These are phyloP conservation scores for Xylariales sp. DNA, from an alignment of 2,329 filamentous ascomycete genomes.

Conservation along the genomic window DNA sequence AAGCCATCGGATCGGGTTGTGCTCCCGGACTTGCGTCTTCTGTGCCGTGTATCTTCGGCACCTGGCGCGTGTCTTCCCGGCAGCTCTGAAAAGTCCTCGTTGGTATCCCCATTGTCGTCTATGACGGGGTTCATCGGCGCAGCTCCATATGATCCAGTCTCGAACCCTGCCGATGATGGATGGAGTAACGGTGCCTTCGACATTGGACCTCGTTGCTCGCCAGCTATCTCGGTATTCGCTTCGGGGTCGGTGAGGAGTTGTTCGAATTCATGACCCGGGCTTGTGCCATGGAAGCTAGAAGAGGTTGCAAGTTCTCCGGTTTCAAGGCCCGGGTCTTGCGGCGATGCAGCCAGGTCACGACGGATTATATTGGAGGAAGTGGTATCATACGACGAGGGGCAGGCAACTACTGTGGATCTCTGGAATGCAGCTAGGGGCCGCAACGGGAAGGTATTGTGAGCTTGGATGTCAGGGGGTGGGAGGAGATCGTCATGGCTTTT, in stretches of 20 bases:
- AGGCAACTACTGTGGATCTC: constrained; percentile 15
- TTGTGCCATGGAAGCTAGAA: constrained; percentile 6
- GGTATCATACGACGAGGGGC: constrained; percentile 13
- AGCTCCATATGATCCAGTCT: constrained; percentile 57
- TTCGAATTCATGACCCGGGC: constrained; percentile 21
- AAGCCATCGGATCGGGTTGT: constrained; percentile 18
- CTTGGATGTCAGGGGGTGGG: constrained; percentile 12
- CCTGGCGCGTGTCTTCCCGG: too few species aligned
- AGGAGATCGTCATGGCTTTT: constrained; percentile 14
- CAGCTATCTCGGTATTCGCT: constrained; percentile 16
- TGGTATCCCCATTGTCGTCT: constrained; percentile 22
- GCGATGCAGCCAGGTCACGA: constrained; percentile 15
- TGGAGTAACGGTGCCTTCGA: constrained; percentile 51
- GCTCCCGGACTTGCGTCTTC: constrained; percentile 20
- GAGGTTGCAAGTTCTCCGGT: constrained; percentile 14
- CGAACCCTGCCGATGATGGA: constrained; percentile 55
- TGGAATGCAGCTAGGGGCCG: constrained; percentile 16
- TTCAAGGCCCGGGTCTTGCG: constrained; percentile 10
- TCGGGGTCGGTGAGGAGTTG: constrained; percentile 14
- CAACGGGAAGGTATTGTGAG: constrained; percentile 22
- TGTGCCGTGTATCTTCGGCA: constrained; percentile 13
- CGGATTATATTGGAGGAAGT: constrained; percentile 6
- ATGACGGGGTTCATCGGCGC: constrained; percentile 40
- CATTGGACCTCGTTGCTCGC: constrained; percentile 24
- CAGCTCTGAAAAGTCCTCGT: too few species aligned